Base-by-base conservation (phyloP, 2,329 filamentous ascomycete genomes). In the Botrytis fragariae region DNA sequence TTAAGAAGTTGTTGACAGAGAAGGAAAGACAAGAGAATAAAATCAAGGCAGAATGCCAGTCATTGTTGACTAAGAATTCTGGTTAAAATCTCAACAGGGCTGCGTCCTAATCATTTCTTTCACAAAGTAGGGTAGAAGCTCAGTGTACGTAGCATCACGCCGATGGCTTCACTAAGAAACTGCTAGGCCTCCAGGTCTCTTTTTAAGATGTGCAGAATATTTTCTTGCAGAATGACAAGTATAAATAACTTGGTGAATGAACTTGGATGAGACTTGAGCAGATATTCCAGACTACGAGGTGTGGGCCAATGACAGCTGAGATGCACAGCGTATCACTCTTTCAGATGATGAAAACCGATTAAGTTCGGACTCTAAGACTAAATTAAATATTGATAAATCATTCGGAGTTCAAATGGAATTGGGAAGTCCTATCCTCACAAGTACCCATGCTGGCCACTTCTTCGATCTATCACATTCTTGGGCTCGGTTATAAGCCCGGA, bases 371-470 rank as follows among this genome's bases (percentile, higher is more conserved):
- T n/a, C 25, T 51, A 5, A 7, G 25, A n/a, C 14, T 51, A 4
- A n/a, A 12, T 14, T 51, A 10, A 51, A n/a, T 4, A 51, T 51
- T 51, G 25, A 51, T 51, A 6, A 51, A 51, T 2, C 0, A 51
- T 14, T 14, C 6, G 25, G 4, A 14, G 48, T 2, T 14, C 25
- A 14, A 14, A 51, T 51, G 5, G 10, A 4, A 6, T 16, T 0
- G 3, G 9, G 25, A 51, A 0, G 12, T 51, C 48, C 5, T 25
- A 51, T 51, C 10, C 12, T n/a, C 25, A n/a, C 25, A n/a, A 14
- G 4, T 1, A 12, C 48, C 1, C 4, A 51, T 14, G 25, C 25
- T 0, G 25, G 48, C 25, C 25, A n/a, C 10, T 51, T 1, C 1
- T 25, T 51, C 12, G 48, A 51, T n/a, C 4, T n/a, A 51, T n/a